Evolutionary conservation across 352 stramenopile genomes (phyloP), one percentile per base, ranked within the genome.

Genomic region (Phytophthora palmivora): DNA sequence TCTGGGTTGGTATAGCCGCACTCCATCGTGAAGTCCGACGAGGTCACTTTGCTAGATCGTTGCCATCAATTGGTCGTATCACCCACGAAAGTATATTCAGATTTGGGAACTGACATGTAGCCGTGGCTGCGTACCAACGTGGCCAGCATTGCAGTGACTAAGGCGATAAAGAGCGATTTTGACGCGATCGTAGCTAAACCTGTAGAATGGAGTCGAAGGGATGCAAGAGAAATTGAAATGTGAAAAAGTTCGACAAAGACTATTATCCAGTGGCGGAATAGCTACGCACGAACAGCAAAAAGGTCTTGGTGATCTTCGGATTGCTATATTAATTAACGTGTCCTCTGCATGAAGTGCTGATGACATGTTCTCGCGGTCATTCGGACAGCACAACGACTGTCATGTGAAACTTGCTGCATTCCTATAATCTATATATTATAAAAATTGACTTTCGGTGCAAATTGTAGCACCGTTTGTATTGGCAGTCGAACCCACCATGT

Each of bases 41-140:
- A 57, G 11, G 61, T 58, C 7, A 63, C 44, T 38, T 79, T 55
- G 49, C 73, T 30, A 65, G 32, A 15, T 61, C 44, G 30, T 47
- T 37, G 57, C 65, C 45, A 68, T 70, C 41, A 72, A 72, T 21
- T 78, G 64, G 65, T 72, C 48, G 69, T 75, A 38, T 73, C 64
- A 30, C 68, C 58, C 15, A 48, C 37, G 18, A 58, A 65, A 7
- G 62, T 61, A 28, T 62, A 74, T 42, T 65, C 63, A 24, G 42
- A 52, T 50, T 69, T 60, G 5, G 58, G 63, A 19, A 63, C 41
- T 4, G 57, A 67, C n/a, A 77, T 67, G 54, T 72, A 71, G 11
- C 69, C 61, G 45, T 78, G 69, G 16, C 26, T 63, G 22, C 62
- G 33, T 28, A 70, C 65, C 15, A 45, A 54, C 14, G 38, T 18